phyloP scores from a whole-genome alignment of 2,329 filamentous ascomycete species.

The Monosporascus sp. region DNA sequence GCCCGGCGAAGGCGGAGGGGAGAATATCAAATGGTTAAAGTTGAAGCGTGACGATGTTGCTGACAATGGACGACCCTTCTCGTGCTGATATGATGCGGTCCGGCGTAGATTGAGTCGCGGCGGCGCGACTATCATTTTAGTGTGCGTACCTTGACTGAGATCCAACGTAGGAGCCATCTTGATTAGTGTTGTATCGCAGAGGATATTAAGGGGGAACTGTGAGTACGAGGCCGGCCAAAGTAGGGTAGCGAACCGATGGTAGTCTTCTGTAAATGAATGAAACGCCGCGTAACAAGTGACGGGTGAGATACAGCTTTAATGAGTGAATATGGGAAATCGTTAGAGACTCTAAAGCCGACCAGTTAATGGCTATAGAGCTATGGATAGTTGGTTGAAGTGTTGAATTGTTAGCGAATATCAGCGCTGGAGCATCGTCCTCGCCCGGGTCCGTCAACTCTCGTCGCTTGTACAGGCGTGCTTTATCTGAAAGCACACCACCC shows the following conservation, averaged over 20 bases:
- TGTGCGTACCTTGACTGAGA: constrained; percentile 37
- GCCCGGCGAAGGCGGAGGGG: constrained; percentile 64
- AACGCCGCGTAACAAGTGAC: background rate
- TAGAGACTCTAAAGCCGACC: background rate
- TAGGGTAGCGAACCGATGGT: background rate
- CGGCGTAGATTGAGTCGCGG: constrained; percentile 56
- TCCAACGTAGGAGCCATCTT: constrained; percentile 44
- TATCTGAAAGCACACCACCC: background rate
- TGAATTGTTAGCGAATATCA: no score
- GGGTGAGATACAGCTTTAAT: background rate
- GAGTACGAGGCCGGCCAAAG: background rate
- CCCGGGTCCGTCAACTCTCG: background rate
- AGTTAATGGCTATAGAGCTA: no score
- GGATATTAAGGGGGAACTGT: background rate
- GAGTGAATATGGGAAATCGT: background rate
- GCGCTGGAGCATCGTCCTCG: background rate
- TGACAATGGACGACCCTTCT: constrained; percentile 46
- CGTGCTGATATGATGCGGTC: constrained; percentile 51
- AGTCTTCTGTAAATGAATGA: background rate
- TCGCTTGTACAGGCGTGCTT: background rate
- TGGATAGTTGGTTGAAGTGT: no score
- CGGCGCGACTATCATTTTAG: constrained; percentile 48
- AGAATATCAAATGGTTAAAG: constrained; percentile 64
- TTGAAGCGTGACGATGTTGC: constrained; percentile 59
- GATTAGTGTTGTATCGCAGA: background rate